A percentile compares a stretch with the other conserved stretches of the same genome.
phyloP scores from a whole-genome alignment of 371 early-diverging fungal species.

The Rhizopus delemar region DNA sequence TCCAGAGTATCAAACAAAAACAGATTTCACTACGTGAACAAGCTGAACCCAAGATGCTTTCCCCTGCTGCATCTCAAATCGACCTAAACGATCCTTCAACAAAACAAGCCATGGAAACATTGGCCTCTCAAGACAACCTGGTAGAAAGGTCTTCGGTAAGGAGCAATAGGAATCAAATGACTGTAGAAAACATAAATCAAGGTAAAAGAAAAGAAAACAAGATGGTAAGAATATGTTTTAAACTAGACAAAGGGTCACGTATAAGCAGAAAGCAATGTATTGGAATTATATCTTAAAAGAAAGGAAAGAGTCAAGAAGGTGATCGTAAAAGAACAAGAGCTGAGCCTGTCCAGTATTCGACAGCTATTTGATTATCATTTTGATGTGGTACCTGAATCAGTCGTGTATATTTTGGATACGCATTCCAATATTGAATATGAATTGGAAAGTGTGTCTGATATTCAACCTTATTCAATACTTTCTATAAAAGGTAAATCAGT shows the following conservation, averaged over 20 bases:
- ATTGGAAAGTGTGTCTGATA: constrained; percentile 59
- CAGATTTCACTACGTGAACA: constrained; percentile 49
- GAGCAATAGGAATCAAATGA: background rate
- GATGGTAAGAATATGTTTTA: too few relatives aligned
- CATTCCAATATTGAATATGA: constrained; percentile 57
- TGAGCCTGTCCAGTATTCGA: constrained; percentile 40
- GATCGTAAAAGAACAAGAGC: constrained; percentile 27
- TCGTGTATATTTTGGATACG: constrained; percentile 59
- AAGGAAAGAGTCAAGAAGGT: constrained; percentile 55
- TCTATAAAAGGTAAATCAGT: constrained; percentile 50
- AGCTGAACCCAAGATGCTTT: constrained; percentile 8
- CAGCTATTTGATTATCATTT: constrained; percentile 55
- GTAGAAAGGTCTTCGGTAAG: constrained; percentile 35
- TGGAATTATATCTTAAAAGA: constrained; percentile 48
- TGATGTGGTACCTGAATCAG: constrained; percentile 16
- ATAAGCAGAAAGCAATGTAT: background rate
- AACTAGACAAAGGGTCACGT: too few relatives aligned
- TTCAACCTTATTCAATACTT: constrained; percentile 53
- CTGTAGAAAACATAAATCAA: too few relatives aligned
- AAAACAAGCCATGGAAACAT: constrained; percentile 27
- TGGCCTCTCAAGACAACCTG: constrained; percentile 29
- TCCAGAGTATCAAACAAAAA: constrained; percentile 57
- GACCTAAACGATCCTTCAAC: constrained; percentile 38
- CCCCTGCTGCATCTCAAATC: constrained; percentile 6
- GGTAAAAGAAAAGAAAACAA: too few relatives aligned